Evolutionary conservation across 2,329 filamentous ascomycete genomes (phyloP), one percentile per base, ranked within the genome.

Genomic region (Verticillium longisporum): DNA sequence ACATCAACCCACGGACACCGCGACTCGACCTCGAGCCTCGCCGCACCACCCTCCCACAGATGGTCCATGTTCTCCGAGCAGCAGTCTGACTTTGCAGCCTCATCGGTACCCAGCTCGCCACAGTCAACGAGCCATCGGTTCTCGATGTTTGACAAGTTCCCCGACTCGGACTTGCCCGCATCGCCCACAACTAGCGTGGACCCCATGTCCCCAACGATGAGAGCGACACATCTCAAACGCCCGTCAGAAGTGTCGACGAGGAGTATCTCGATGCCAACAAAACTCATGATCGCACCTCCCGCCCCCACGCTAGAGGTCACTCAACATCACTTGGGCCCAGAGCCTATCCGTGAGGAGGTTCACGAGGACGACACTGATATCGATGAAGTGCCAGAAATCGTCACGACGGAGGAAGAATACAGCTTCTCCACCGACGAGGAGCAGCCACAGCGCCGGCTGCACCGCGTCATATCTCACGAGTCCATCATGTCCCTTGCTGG

Each of bases 401-500:
- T 34, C 26, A 55, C 54, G 7, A 68, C 71, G 1, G 69, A 70
- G 21, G 68, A 69, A 10, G 41, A 50, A 18, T 71, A 71, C 4
- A 68, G 71, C 53, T 66, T 62, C 53, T 74, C 67, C 58, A 69
- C 69, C 65, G 73, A 72, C 55, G 74, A 74, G 59, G 72, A 65
- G 64, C 73, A 69, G 66, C 75, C 77, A 66, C 73, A 72, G 61
- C 77, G 75, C 59, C 73, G 74, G 1, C 74, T 93, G 4, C 89
- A 85, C 50, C 87, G 89, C 36, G 82, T 86, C 2, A 71, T 86
- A 1, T 97, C 93, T 1, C 92, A 96, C 67, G 93, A 97, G 71
- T 96, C 91, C 18, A 88, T 97, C 63, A 84, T 97, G 66, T 97
- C 93, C 0, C 83, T 97, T 1, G 86, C 88, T 0, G 92, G 92